A percentile compares a stretch with the other conserved stretches of the same genome.
Conservation (phyloP, 148 eudicot species). For the Suaeda aralocaspica region DNA sequence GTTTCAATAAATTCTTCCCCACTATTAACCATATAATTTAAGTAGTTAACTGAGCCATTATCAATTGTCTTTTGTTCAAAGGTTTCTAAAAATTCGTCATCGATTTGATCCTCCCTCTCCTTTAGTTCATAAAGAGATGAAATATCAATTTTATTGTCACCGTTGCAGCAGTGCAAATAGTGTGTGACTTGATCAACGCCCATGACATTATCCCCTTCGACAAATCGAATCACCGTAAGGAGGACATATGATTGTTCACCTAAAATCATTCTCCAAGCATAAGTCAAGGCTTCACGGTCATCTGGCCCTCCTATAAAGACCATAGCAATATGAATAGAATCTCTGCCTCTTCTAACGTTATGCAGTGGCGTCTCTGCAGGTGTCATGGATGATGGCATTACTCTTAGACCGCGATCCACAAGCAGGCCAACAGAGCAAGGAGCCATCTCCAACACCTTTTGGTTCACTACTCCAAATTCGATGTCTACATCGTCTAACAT, state of each 20-base stretch:
- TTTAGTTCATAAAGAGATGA: conserved; percentile 17
- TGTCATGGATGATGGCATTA: neutral
- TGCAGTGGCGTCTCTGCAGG: neutral
- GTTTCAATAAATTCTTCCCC: conserved; percentile 43
- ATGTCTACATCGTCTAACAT: conserved; percentile 37
- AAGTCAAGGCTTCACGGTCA: conserved; percentile 66
- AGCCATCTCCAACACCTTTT: conserved; percentile 32
- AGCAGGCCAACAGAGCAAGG: conserved; percentile 51
- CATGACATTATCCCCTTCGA: conserved; percentile 22
- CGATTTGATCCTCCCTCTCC: conserved; percentile 35
- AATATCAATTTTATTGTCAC: neutral
- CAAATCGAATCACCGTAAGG: conserved; percentile 50
- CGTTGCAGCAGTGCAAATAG: neutral
- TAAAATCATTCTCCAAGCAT: conserved; percentile 50
- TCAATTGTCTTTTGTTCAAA: conserved; percentile 17
- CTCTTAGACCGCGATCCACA: conserved; percentile 39
- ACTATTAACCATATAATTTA: conserved; percentile 35
- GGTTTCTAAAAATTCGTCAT: conserved; percentile 31
- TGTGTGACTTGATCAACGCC: conserved; percentile 3
- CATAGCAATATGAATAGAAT: conserved; percentile 30
- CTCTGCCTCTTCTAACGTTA: neutral
- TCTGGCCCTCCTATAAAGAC: conserved; percentile 68
- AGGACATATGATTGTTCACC: conserved; percentile 19
- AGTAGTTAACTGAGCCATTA: conserved; percentile 24
- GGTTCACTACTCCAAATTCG: conserved; percentile 38